Percentiles rank a stretch among this genome's conserved stretches.
Evolutionary conservation across 768 basidiomycete genomes (phyloP).

Genomic region (Serendipita sp.): DNA sequence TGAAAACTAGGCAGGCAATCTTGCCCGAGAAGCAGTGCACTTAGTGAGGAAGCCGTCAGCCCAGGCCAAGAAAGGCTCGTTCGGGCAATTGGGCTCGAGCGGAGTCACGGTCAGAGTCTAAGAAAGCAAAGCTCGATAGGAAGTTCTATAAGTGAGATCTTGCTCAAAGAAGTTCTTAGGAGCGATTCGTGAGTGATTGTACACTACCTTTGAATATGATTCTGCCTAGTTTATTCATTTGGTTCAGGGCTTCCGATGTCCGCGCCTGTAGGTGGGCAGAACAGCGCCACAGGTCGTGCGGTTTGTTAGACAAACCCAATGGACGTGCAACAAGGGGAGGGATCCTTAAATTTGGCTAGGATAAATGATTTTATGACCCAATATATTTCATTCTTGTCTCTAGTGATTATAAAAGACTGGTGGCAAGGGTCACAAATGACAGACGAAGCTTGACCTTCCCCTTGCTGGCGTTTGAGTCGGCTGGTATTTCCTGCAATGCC

Average conservation of each 20-base stretch:
- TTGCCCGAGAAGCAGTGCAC: too few species aligned
- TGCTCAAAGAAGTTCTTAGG: neutral
- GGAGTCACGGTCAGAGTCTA: neutral
- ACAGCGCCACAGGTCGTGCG: neutral
- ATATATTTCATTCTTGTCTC: neutral
- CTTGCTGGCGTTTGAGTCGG: neutral
- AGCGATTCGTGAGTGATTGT: neutral
- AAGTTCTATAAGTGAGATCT: too few species aligned
- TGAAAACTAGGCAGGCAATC: too few species aligned
- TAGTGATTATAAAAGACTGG: neutral
- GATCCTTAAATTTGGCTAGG: neutral
- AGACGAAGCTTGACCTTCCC: neutral
- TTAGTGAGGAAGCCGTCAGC: too few species aligned
- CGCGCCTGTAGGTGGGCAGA: neutral
- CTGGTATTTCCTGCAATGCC: neutral
- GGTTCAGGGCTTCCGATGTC: neutral
- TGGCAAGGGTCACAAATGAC: neutral
- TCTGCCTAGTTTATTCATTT: neutral
- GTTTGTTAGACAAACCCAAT: neutral
- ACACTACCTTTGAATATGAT: neutral
- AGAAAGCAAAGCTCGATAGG: neutral
- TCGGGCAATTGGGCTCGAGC: too few species aligned
- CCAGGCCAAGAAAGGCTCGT: neutral
- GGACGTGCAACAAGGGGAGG: neutral
- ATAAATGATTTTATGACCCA: neutral